These are phyloP conservation scores for Leishmania braziliensis DNA, from an alignment of 208 protist species.

Conservation along the genomic window DNA sequence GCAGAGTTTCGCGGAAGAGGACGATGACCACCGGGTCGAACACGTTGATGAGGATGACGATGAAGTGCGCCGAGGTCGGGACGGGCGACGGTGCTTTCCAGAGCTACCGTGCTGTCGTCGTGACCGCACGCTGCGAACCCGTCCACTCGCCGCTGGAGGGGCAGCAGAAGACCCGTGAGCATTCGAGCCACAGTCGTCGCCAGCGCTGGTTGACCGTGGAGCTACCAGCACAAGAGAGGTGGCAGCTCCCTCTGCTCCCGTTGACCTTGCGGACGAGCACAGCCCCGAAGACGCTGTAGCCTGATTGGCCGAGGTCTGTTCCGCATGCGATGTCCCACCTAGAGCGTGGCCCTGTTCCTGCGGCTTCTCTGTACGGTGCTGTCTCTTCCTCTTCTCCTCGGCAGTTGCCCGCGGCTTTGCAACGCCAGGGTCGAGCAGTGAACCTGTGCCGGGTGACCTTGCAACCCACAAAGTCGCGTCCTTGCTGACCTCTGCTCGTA, in stretches of 20 bases:
- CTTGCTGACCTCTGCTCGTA: constrained; percentile 25
- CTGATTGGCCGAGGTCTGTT: background rate
- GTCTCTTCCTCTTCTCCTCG: background rate
- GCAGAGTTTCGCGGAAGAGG: constrained; percentile 12
- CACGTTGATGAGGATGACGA: background rate
- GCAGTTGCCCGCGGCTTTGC: background rate
- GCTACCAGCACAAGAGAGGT: too few species aligned
- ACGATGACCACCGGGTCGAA: background rate
- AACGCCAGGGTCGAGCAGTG: background rate
- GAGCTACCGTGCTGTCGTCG: background rate
- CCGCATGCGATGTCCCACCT: background rate
- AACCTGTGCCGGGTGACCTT: background rate
- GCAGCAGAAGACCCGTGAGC: background rate
- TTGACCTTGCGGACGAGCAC: background rate
- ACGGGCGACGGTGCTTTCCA: background rate
- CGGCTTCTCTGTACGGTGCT: background rate
- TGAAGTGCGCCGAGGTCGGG: background rate
- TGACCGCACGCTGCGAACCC: background rate
- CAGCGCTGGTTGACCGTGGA: background rate
- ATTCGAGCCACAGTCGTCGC: background rate
- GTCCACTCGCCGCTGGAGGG: background rate
- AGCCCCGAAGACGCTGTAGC: background rate
- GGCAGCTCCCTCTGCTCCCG: background rate
- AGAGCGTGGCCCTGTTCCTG: background rate
- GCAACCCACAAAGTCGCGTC: background rate